Percentiles rank a stretch among this genome's conserved stretches.
Evolutionary conservation across 331 rosid species (phyloP).

Genomic region (Malus hybrid): DNA sequence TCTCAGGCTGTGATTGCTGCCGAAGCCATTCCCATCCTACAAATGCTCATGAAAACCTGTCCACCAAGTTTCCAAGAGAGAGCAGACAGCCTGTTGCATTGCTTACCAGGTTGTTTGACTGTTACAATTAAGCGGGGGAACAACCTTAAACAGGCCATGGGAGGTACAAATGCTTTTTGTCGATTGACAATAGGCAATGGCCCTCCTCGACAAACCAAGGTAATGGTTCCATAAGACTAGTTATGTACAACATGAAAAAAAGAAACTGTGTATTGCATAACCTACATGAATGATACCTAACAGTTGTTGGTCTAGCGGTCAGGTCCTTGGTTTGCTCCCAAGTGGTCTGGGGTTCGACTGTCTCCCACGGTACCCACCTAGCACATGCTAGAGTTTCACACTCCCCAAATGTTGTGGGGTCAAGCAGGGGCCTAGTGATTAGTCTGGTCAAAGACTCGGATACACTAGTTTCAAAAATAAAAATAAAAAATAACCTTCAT

Average conservation of each 20-base stretch:
- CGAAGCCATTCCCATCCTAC: conserved; percentile 93
- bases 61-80: conserved; percentile 97
- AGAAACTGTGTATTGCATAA: conserved; percentile 9
- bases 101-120: conserved; percentile 99
- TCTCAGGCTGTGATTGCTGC: conserved; percentile 87
- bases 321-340: too few species aligned
- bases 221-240: conserved; percentile 22
- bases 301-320: too few species aligned
- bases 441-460: too few species aligned
- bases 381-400: too few species aligned
- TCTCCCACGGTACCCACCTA: too few species aligned
- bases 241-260: not conserved
- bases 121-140: conserved; percentile 84
- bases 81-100: conserved; percentile 86
- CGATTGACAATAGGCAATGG: conserved; percentile 80
- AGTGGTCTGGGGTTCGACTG: too few species aligned
- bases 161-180: conserved; percentile 92
- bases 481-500: too few species aligned
- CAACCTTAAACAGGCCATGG: conserved; percentile 92
- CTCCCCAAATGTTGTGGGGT: too few species aligned
- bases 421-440: too few species aligned
- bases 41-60: conserved; percentile 96
- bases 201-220: conserved; percentile 97
- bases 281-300: not conserved
- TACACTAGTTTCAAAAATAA: too few species aligned